Evolutionary conservation across 2,329 filamentous ascomycete species (phyloP).

Genomic region (Talaromyces marneffei): DNA sequence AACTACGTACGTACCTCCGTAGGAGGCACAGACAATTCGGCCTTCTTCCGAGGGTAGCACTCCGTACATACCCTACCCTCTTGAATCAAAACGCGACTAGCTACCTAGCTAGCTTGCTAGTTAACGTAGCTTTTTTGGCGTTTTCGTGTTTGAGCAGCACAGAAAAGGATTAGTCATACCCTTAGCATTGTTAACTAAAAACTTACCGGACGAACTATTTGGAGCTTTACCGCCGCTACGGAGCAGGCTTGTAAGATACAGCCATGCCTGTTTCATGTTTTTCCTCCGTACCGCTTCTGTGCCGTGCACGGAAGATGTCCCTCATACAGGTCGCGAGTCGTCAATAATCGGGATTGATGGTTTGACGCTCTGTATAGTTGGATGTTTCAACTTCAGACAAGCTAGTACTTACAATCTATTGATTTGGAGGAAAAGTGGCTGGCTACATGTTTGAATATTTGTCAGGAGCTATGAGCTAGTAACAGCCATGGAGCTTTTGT

Average conservation of each 20-base stretch:
- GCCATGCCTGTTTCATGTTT: constrained; percentile 6
- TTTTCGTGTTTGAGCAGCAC: not conserved
- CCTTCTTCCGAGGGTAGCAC: not conserved
- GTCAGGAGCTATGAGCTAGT: not conserved
- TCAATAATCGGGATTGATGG: not conserved
- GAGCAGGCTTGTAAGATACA: not conserved
- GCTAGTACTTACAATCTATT: not conserved
- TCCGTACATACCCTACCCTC: too few relatives aligned
- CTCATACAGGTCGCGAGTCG: not conserved
- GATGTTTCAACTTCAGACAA: not conserved
- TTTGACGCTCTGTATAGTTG: not conserved
- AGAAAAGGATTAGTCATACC: not conserved
- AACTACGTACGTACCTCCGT: too few relatives aligned
- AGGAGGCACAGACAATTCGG: not conserved
- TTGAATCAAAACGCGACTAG: not conserved
- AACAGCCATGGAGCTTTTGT: not conserved
- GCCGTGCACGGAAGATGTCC: not conserved
- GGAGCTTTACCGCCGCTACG: too few relatives aligned
- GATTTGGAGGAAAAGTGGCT: not conserved
- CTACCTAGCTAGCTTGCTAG: not conserved
- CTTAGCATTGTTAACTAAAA: too few relatives aligned
- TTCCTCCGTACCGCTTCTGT: not conserved
- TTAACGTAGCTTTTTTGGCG: not conserved
- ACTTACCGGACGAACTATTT: too few relatives aligned
- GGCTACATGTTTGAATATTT: too few relatives aligned